Evolutionary conservation across 148 eudicot species (phyloP).

Genomic region (Silene latifolia): DNA sequence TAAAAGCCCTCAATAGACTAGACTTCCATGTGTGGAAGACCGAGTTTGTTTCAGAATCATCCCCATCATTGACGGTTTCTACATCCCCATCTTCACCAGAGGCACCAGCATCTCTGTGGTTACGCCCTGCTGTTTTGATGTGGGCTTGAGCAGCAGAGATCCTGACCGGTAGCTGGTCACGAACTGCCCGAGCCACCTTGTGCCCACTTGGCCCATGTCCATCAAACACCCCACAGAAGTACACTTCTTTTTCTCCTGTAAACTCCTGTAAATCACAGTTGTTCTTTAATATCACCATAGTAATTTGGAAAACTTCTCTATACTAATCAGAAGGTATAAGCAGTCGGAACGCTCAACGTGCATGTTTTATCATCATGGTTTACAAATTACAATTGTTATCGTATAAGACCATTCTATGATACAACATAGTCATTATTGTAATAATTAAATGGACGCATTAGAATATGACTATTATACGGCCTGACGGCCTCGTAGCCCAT

Average conservation of each 20-base stretch:
- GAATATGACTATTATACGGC: too few species aligned
- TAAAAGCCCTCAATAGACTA: constrained; percentile 43
- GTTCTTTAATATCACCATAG: not conserved
- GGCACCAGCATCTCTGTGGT: constrained; percentile 21
- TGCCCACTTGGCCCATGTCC: constrained; percentile 92
- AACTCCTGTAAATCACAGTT: constrained; percentile 42
- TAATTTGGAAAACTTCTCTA: not conserved
- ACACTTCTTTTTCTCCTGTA: constrained; percentile 51
- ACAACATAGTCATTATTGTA: too few species aligned
- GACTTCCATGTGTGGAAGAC: constrained; percentile 46
- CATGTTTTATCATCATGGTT: too few species aligned
- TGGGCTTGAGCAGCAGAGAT: constrained; percentile 39
- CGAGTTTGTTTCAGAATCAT: constrained; percentile 19
- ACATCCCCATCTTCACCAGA: constrained; percentile 13
- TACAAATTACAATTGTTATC: too few species aligned
- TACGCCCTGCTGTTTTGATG: constrained; percentile 20
- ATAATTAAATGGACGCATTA: too few species aligned
- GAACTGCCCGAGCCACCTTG: constrained; percentile 60
- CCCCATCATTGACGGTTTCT: not conserved
- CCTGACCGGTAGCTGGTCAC: constrained; percentile 55
- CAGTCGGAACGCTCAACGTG: too few species aligned
- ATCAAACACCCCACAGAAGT: constrained; percentile 80
- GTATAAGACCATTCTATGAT: too few species aligned
- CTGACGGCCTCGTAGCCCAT: too few species aligned
- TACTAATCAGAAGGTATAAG: too few species aligned